Base-by-base conservation (phyloP, 2,329 filamentous ascomycete genomes). In the Aureobasidium sp. region DNA sequence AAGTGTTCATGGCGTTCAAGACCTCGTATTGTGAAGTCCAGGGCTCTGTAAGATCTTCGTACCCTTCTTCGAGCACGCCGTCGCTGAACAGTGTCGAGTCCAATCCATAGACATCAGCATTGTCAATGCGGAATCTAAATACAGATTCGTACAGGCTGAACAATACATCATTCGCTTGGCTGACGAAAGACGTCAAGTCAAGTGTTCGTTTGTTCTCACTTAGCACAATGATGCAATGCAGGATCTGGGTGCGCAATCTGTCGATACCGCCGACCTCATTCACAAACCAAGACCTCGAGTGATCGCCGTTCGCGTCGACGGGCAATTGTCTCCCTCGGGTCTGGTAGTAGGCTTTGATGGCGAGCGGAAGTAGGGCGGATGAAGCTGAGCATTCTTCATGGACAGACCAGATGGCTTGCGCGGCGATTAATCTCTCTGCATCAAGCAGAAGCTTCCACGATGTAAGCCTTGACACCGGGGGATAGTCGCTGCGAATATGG, bases 341-440 rank as follows among this genome's bases (percentile, higher is more conserved):
- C 32, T 35, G 49, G 16, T 38, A 34, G 6, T 56, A 37, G 2
- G 45, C 52, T 24, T 49, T 39, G 16, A 58, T 27, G 29, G 47
- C 47, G 4, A 40, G 32, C 16, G 45, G 54, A 12, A 58, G 25
- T 16, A 56, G 25, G n/a, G 37, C 39, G 7, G 52, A 42, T 21
- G 24, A 35, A n/a, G 42, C 12, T 5, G 47, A 45, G 25, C 21
- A 16, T 5, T 55, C 83, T 82, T 95, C 87, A 63, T 95, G 89
- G 50, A 81, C 76, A 57, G 83, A 83, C 90, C 91, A 97, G 32
- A 97, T 76, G 40, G 82, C 77, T 56, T 80, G 78, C 16, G 89
- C 88, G 30, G 90, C 87, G 38, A 85, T 82, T 71, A 97, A 79
- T 69, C 90, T 95, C 68, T 98, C 93, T 0, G 91, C 91, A 63